Evolutionary conservation across 2,329 filamentous ascomycete genomes (phyloP).

Genomic region (Gremmenia infestans): DNA sequence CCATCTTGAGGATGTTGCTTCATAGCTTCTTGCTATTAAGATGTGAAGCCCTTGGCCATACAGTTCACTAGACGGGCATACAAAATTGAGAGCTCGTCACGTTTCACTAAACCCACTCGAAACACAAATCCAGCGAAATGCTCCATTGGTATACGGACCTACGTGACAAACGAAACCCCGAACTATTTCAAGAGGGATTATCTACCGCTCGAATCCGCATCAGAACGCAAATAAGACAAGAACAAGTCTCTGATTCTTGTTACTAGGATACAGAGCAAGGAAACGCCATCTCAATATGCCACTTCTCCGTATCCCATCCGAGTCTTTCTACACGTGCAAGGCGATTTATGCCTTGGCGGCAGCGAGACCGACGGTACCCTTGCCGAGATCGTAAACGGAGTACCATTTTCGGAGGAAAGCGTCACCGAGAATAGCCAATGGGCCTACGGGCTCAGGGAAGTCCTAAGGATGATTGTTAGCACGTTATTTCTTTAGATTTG

Average conservation of each 20-base stretch:
- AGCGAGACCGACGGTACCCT: constrained; percentile 82
- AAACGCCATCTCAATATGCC: constrained; percentile 6
- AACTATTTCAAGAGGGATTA: background rate
- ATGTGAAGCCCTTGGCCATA: no score
- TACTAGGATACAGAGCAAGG: constrained; percentile 23
- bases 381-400: constrained; percentile 93
- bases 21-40: no score
- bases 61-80: no score
- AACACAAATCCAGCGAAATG: background rate
- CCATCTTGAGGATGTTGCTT: no score
- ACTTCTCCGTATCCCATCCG: constrained; percentile 16
- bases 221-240: background rate
- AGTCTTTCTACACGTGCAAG: background rate
- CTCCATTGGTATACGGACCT: constrained; percentile 1
- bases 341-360: constrained; percentile 55
- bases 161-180: constrained; percentile 6
- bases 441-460: constrained; percentile 75
- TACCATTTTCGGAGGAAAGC: constrained; percentile 83
- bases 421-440: constrained; percentile 91
- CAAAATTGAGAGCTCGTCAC: no score
- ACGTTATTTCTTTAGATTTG: constrained; percentile 40
- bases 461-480: constrained; percentile 70
- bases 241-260: background rate
- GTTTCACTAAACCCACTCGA: no score
- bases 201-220: background rate